Evolutionary conservation across 2,329 filamentous ascomycete species (phyloP).

Genomic region (Colletotrichum spinosum): DNA sequence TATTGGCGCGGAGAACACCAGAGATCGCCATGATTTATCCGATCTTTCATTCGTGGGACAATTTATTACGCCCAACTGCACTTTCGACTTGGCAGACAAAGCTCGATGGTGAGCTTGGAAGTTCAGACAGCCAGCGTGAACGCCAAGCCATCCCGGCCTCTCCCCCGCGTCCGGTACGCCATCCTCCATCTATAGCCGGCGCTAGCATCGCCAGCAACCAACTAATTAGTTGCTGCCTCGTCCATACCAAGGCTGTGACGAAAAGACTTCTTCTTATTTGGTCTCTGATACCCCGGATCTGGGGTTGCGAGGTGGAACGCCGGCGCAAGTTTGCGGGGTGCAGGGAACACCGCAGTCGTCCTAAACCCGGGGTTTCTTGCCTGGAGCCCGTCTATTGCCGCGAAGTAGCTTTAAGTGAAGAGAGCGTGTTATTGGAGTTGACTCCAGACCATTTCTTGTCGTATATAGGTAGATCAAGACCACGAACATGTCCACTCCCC

Average conservation of each 20-base stretch:
- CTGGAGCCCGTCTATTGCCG: slow-evolving; percentile 10
- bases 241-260: not conserved
- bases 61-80: too few species aligned
- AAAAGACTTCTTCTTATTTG: not conserved
- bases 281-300: slow-evolving; percentile 12
- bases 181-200: too few species aligned
- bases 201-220: too few species aligned
- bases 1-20: too few species aligned
- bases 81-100: too few species aligned
- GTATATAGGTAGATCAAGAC: not conserved
- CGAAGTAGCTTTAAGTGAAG: not conserved
- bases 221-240: not conserved
- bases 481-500: not conserved
- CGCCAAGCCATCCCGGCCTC: too few species aligned
- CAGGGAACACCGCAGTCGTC: not conserved
- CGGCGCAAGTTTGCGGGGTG: slow-evolving; percentile 16
- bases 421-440: not conserved
- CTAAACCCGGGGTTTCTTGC: not conserved
- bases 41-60: too few species aligned
- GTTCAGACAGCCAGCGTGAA: too few species aligned
- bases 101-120: too few species aligned
- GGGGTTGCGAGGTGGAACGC: slow-evolving; percentile 2
- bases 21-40: too few species aligned
- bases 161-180: too few species aligned
- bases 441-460: not conserved